Evolutionary conservation across 1,284 basidiomycete species (phyloP).

Genomic region (Leccinum pachyderme): DNA sequence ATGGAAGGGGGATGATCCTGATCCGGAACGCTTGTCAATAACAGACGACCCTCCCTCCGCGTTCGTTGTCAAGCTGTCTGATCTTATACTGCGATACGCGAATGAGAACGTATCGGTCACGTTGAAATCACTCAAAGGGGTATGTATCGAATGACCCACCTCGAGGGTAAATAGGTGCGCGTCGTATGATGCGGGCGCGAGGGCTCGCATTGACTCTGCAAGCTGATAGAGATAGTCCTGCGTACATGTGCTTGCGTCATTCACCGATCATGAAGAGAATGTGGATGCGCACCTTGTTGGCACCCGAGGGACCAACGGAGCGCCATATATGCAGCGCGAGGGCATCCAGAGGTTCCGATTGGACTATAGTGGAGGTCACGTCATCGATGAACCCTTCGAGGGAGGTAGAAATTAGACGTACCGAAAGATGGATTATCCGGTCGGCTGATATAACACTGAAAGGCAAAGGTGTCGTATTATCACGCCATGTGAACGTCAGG

Average conservation of each 20-base stretch:
- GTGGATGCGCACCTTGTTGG: conserved; percentile 58
- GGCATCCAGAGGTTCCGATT: conserved; percentile 66
- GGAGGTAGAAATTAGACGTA: conserved; percentile 30
- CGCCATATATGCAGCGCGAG: conserved; percentile 69
- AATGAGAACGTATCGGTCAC: background rate
- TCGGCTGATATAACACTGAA: conserved; percentile 58
- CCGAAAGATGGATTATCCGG: conserved; percentile 62
- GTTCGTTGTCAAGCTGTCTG: conserved; percentile 16
- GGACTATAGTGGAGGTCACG: conserved; percentile 45
- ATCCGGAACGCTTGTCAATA: conserved; percentile 3
- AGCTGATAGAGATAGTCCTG: conserved; percentile 81
- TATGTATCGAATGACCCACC: conserved; percentile 32
- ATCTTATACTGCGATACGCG: conserved; percentile 8
- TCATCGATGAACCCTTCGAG: background rate
- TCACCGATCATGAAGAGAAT: background rate
- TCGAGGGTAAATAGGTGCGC: conserved; percentile 77
- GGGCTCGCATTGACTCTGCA: conserved; percentile 59
- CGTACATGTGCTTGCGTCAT: background rate
- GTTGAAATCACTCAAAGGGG: background rate
- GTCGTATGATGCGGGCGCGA: conserved; percentile 73
- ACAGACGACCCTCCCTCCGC: conserved; percentile 11
- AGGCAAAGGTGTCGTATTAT: background rate
- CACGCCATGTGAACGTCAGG: background rate
- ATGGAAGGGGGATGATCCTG: background rate
- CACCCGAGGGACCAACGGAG: conserved; percentile 76